Conservation (phyloP, 208 protist species). For the Leishmania aethiopica region DNA sequence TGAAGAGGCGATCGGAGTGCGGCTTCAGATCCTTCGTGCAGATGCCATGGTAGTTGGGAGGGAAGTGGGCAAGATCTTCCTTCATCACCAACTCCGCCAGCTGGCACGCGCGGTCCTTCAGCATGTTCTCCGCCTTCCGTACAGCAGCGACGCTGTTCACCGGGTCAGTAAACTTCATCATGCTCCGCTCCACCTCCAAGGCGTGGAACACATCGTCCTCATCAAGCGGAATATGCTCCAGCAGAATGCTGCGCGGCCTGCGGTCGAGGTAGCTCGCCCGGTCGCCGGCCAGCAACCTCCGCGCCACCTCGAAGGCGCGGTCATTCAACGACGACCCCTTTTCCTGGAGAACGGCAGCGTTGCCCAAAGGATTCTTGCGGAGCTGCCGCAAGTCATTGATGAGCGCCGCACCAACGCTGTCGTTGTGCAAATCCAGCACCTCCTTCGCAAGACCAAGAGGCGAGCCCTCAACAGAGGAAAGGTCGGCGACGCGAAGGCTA, state of each 20-base stretch:
- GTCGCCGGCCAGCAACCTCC: constrained; percentile 37
- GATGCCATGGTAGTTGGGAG: constrained; percentile 58
- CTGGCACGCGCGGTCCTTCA: constrained; percentile 75
- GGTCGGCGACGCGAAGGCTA: constrained; percentile 43
- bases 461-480: constrained; percentile 38
- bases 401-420: constrained; percentile 32
- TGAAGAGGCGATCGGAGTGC: constrained; percentile 68
- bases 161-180: constrained; percentile 43
- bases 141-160: constrained; percentile 42
- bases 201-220: constrained; percentile 52
- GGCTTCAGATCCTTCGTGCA: constrained; percentile 50
- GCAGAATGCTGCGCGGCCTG: constrained; percentile 51
- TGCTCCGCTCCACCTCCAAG: constrained; percentile 62
- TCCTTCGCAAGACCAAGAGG: constrained; percentile 48
- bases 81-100: constrained; percentile 61
- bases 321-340: constrained; percentile 45
- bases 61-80: constrained; percentile 60
- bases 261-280: constrained; percentile 50
- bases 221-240: constrained; percentile 65
- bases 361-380: constrained; percentile 28
- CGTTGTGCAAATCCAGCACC: constrained; percentile 52
- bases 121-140: constrained; percentile 40
- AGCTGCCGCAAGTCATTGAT: constrained; percentile 48
- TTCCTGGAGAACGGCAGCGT: constrained; percentile 32
- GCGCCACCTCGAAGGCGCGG: constrained; percentile 48